A percentile compares a stretch with the other conserved stretches of the same genome.
phyloP scores from a whole-genome alignment of 331 rosid species.

The Quercus tomentella region DNA sequence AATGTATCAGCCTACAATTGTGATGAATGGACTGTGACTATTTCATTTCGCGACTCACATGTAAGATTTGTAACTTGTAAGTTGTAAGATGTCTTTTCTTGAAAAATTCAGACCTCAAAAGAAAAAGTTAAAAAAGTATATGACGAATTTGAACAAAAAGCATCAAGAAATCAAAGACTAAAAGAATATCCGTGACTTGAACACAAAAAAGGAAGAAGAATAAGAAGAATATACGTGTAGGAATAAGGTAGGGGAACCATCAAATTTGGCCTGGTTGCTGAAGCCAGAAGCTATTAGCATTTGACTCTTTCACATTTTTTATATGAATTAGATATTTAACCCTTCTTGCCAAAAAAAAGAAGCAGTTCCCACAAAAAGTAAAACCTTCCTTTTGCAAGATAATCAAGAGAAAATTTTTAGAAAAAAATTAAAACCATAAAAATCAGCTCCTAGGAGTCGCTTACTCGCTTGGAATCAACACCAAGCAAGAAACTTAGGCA shows the following conservation, averaged over 20 bases:
- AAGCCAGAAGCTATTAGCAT: not conserved
- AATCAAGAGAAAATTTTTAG: no score
- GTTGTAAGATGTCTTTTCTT: not conserved
- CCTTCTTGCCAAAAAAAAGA: not conserved
- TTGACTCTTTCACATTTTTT: not conserved
- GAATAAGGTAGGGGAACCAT: not conserved
- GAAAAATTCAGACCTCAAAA: not conserved
- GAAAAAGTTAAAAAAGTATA: not conserved
- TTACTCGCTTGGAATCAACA: no score
- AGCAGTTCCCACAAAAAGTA: not conserved
- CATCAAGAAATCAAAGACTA: not conserved
- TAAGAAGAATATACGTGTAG: not conserved
- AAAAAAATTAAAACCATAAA: no score
- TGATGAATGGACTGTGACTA: no score
- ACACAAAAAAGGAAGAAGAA: no score
- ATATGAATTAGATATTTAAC: not conserved
- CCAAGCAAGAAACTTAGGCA: no score
- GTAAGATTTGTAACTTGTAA: no score
- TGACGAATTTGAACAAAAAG: not conserved
- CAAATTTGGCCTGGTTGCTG: not conserved
- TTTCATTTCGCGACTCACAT: no score
- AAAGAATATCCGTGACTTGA: not conserved
- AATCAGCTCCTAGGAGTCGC: no score
- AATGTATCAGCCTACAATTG: no score
- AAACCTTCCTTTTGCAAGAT: no score